phyloP scores from a whole-genome alignment of 371 early-diverging fungal genomes.

The Mucor racemosus region DNA sequence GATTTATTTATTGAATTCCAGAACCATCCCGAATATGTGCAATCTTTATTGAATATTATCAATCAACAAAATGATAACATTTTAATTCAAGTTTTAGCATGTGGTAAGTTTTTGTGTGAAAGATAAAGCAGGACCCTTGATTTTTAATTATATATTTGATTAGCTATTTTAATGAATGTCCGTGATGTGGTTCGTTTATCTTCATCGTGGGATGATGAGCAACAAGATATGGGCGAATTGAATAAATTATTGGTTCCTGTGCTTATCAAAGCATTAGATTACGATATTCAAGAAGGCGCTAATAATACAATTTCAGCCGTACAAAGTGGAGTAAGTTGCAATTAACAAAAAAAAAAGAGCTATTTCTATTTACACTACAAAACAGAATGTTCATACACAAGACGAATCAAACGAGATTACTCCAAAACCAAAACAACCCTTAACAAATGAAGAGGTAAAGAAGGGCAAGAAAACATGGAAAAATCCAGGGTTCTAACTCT shows the following conservation, averaged over 20 bases:
- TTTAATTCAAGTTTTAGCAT: constrained; percentile 59
- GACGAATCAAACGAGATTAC: constrained; percentile 45
- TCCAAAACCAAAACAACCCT: constrained; percentile 55
- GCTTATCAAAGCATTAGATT: constrained; percentile 56
- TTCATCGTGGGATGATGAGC: constrained; percentile 48
- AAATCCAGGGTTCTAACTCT: not conserved
- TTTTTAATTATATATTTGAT: not conserved
- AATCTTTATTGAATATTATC: constrained; percentile 56
- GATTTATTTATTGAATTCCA: constrained; percentile 65
- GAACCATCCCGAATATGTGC: constrained; percentile 61
- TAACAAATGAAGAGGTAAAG: constrained; percentile 54
- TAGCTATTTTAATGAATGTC: constrained; percentile 51
- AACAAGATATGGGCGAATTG: constrained; percentile 42
- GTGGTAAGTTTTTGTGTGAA: constrained; percentile 43
- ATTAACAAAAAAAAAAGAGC: not conserved
- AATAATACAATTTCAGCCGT: constrained; percentile 52
- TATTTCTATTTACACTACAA: not conserved
- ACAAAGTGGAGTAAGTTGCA: constrained; percentile 50
- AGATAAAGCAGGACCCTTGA: not conserved
- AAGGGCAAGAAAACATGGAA: not conserved
- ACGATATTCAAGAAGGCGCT: constrained; percentile 67
- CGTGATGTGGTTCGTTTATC: constrained; percentile 39
- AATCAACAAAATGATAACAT: constrained; percentile 44
- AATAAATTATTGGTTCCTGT: constrained; percentile 62
- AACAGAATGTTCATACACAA: constrained; percentile 37